A percentile compares a stretch with the other conserved stretches of the same genome.
Evolutionary conservation across 768 basidiomycete genomes (phyloP).

Genomic region (Phaeolepiota aurea): DNA sequence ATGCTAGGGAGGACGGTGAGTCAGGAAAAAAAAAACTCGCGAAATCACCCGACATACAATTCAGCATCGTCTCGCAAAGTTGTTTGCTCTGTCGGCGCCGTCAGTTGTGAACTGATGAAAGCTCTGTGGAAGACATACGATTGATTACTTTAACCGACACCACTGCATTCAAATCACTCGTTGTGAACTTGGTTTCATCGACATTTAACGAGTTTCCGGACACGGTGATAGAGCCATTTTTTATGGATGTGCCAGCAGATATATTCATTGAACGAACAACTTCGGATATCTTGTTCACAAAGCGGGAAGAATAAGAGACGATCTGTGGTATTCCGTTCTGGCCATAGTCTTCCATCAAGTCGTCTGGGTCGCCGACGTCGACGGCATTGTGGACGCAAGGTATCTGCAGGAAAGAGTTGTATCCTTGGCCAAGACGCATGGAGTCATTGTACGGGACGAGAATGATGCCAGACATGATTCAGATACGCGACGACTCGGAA

Average conservation of each 20-base stretch:
- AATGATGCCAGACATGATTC: no score
- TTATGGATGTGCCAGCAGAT: not conserved
- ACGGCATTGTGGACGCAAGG: no score
- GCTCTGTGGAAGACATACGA: not conserved
- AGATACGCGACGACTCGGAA: no score
- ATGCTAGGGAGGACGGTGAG: not conserved
- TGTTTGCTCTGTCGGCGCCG: no score
- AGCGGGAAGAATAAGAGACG: not conserved
- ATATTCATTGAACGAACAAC: not conserved
- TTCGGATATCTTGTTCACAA: not conserved
- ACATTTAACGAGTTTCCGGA: not conserved
- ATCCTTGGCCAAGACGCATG: no score
- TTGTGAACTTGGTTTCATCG: not conserved
- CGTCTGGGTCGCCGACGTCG: not conserved
- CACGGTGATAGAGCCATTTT: not conserved
- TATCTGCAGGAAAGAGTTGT: no score
- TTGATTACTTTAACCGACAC: not conserved
- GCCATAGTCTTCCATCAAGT: not conserved
- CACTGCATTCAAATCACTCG: not conserved
- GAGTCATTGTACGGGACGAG: no score
- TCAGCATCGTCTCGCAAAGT: not conserved
- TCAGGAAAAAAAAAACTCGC: not conserved
- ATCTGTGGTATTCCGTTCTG: not conserved
- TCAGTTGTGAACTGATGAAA: no score
- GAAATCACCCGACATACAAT: not conserved